phyloP scores from a whole-genome alignment of 2,329 filamentous ascomycete genomes.

The Cytospora leucostoma region DNA sequence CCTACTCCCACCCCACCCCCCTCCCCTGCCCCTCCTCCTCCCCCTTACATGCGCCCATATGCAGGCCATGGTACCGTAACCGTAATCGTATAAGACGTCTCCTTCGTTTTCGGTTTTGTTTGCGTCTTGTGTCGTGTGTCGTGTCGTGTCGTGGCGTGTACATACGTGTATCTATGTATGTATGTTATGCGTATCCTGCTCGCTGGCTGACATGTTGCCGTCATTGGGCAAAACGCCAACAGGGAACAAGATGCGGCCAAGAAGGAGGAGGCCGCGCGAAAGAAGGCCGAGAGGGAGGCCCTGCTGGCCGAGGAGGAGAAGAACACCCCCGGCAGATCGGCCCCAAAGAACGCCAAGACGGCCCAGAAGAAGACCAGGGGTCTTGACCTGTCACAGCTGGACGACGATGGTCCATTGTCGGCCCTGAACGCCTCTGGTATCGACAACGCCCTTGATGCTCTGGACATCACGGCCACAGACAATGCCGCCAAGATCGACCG shows the following conservation, averaged over 20 bases:
- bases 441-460: conserved; percentile 88
- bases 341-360: conserved; percentile 67
- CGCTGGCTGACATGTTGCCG: background rate
- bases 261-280: conserved; percentile 77
- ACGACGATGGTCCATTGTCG: conserved; percentile 48
- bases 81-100: background rate
- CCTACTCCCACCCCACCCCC: background rate
- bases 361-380: conserved; percentile 70
- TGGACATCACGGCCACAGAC: conserved; percentile 63
- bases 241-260: conserved; percentile 85
- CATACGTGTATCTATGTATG: too few species aligned
- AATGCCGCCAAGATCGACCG: conserved; percentile 71
- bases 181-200: too few species aligned
- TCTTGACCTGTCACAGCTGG: conserved; percentile 75
- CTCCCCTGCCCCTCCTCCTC: background rate
- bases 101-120: too few species aligned
- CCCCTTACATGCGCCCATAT: background rate
- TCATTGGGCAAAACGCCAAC: conserved; percentile 3
- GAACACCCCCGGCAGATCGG: conserved; percentile 55
- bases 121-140: too few species aligned
- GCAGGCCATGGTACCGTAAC: conserved; percentile 6
- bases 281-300: conserved; percentile 91
- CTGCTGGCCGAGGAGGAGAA: conserved; percentile 81
- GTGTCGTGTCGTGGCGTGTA: too few species aligned
- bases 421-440: conserved; percentile 83